Evolutionary conservation across 192 early-diverging fungal genomes (phyloP).

Genomic region (Funneliformis geosporum): DNA sequence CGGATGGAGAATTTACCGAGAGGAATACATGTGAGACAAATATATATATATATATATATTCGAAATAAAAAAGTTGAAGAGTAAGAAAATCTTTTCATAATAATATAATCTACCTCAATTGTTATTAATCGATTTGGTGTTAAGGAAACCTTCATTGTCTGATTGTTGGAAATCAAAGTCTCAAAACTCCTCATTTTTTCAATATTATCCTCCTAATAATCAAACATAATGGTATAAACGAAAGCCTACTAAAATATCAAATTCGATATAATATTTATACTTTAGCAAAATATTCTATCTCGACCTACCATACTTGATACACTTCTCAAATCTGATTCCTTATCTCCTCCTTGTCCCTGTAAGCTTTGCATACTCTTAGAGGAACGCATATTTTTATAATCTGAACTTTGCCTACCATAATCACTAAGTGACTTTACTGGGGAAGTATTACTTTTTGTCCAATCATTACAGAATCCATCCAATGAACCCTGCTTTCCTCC

Average conservation of each 20-base stretch:
- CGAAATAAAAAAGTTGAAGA: background rate
- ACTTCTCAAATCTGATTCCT: conserved; percentile 8
- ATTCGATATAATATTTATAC: background rate
- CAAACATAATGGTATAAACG: background rate
- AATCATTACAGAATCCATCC: background rate
- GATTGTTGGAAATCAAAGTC: conserved; percentile 49
- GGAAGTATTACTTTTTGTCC: background rate
- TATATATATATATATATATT: too few species aligned
- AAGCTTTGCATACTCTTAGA: conserved; percentile 29
- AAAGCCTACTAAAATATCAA: background rate
- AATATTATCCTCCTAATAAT: conserved; percentile 40
- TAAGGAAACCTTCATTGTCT: conserved; percentile 57
- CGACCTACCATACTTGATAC: conserved; percentile 7
- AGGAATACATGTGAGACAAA: background rate
- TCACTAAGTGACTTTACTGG: background rate
- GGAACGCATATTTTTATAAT: conserved; percentile 13
- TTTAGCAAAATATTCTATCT: background rate
- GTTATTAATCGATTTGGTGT: conserved; percentile 60
- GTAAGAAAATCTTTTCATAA: background rate
- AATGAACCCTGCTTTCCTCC: background rate
- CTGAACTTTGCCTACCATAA: background rate
- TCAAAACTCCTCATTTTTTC: conserved; percentile 57
- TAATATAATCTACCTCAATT: conserved; percentile 46
- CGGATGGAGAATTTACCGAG: background rate
- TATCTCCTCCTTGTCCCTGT: background rate